Evolutionary conservation across 2,329 filamentous ascomycete species (phyloP), one percentile per base, ranked within the genome.

Genomic region (Hymenoscyphus fraxineus): DNA sequence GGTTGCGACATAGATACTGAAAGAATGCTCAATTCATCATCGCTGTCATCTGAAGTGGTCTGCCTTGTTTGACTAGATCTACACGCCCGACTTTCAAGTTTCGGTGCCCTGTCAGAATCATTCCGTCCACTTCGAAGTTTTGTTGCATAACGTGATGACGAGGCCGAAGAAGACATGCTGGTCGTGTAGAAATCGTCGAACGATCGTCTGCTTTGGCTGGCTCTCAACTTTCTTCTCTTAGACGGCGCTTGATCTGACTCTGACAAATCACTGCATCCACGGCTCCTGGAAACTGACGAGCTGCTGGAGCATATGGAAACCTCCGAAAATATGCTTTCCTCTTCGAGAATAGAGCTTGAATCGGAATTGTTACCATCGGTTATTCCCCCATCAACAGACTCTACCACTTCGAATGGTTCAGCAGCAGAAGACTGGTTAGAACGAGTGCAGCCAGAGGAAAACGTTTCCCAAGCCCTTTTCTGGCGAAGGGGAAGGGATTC

Each of bases 21-120:
- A 39, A 68, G 58, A 39, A 70, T 69, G 58, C 69, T 74, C 10
- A 75, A 66, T 59, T 74, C 73, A 60, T 75, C 73, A 64, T 75
- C 72, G 61, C 73, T 74, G 9, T 71, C 70, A 41, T 73, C 69
- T 39, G 68, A 69, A 19, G 69, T 35, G 4, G 6, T 19, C 55
- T 71, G 61, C 65, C 66, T 71, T 16, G 64, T 54, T 51, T 70
- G 65, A 63, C 66, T 69, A 38, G 66, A 64, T 27, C 64, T 66
- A 58, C 69, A 64, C 1, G 65, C 64, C 16, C 65, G 65, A 32
- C 67, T 62, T 47, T 68, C 65, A 22, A 66, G 55, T 61, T 64
- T 67, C 56, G 69, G 64, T 9, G 64, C 68, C 65, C 35, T 64
- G 65, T n/a, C 67, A 64, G 4, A 27, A 54, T 27, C 22, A 27